phyloP scores from a whole-genome alignment of 2,329 filamentous ascomycete genomes.

The Xylariaceae sp. region DNA sequence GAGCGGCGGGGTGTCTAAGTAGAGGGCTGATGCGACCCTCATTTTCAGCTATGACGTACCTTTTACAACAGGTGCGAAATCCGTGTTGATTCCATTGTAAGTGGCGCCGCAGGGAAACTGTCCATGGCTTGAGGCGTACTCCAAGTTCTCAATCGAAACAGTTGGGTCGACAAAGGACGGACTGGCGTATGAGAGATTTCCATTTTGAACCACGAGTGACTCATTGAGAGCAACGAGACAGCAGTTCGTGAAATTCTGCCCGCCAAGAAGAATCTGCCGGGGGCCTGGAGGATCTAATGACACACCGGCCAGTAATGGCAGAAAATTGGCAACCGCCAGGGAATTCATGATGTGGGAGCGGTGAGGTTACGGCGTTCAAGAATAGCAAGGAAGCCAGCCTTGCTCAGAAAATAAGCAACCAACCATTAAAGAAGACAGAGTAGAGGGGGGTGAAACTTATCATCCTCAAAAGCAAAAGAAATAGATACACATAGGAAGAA shows the following conservation, averaged over 20 bases:
- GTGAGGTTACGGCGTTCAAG: too few relatives aligned
- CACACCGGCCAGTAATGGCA: slow-evolving; percentile 26
- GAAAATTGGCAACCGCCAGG: slow-evolving; percentile 15
- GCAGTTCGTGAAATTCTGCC: slow-evolving; percentile 31
- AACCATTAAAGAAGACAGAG: too few relatives aligned
- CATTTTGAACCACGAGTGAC: slow-evolving; percentile 20
- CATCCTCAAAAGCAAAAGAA: background rate
- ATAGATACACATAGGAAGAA: too few relatives aligned
- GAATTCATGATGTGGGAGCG: too few relatives aligned
- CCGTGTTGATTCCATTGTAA: slow-evolving; percentile 20
- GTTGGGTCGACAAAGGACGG: slow-evolving; percentile 23
- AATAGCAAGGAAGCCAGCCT: too few relatives aligned
- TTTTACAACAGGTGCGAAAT: slow-evolving; percentile 22
- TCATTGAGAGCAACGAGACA: slow-evolving; percentile 27
- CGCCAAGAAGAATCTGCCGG: slow-evolving; percentile 19
- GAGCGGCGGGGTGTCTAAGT: too few relatives aligned
- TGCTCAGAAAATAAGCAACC: too few relatives aligned
- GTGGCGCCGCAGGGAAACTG: slow-evolving; percentile 28
- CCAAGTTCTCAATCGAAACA: slow-evolving; percentile 18
- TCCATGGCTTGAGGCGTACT: slow-evolving; percentile 13
- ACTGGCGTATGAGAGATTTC: slow-evolving; percentile 23
- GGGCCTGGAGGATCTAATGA: slow-evolving; percentile 10
- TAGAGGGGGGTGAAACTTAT: slow-evolving; percentile 4
- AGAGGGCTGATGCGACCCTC: background rate
- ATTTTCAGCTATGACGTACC: slow-evolving; percentile 4